Evolutionary conservation across 164 flowering plant genomes (phyloP).

Genomic region (Stephania cephalantha): DNA sequence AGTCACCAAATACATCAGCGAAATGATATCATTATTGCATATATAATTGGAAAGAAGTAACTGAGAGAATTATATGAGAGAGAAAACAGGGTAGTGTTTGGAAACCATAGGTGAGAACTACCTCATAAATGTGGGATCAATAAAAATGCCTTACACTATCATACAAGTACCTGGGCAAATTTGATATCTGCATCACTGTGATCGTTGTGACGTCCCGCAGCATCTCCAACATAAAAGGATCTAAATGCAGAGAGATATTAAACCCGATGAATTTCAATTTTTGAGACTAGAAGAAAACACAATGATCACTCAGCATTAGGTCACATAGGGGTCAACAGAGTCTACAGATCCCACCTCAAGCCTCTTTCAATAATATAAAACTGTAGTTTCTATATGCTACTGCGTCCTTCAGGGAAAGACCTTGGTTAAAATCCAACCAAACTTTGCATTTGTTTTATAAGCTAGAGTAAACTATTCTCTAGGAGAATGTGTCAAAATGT

Average conservation of each 20-base stretch:
- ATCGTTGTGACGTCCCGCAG: constrained; percentile 81
- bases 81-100: too few species aligned
- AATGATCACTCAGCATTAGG: neutral
- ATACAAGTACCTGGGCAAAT: constrained; percentile 52
- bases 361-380: neutral
- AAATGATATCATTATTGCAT: too few species aligned
- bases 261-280: neutral
- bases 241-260: constrained; percentile 21
- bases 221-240: constrained; percentile 97
- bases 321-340: neutral
- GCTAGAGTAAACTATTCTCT: neutral
- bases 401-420: neutral
- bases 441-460: neutral
- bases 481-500: neutral
- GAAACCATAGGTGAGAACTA: too few species aligned
- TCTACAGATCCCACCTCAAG: neutral
- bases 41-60: too few species aligned
- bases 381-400: neutral
- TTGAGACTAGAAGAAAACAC: neutral
- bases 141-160: neutral
- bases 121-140: neutral
- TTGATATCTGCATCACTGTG: constrained; percentile 88
- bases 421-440: neutral
- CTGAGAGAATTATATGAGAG: too few species aligned
- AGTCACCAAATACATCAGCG: too few species aligned